These are phyloP conservation scores for Blastomyces silverae DNA, from an alignment of 2,329 filamentous ascomycete species.

Conservation along the genomic window DNA sequence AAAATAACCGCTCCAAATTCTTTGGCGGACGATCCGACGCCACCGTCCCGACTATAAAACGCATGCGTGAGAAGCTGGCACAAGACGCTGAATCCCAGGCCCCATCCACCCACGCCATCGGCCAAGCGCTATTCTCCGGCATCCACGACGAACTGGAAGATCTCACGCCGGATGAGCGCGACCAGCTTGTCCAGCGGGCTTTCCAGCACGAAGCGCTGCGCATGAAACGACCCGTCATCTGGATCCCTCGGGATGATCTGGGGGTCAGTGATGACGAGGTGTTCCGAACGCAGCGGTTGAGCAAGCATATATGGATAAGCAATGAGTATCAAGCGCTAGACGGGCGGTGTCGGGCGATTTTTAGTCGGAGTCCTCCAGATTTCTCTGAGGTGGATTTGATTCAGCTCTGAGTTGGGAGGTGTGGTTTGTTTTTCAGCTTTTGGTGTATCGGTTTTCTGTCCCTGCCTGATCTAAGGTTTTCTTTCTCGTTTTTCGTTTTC, in stretches of 20 bases:
- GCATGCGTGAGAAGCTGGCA: conserved; percentile 34
- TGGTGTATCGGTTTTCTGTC: background rate
- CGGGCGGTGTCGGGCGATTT: conserved; percentile 73
- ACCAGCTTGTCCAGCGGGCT: conserved; percentile 74
- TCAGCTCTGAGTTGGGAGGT: conserved; percentile 50
- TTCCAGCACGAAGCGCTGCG: conserved; percentile 87
- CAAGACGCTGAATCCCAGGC: conserved; percentile 64
- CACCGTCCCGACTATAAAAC: conserved; percentile 30
- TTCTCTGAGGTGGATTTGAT: conserved; percentile 85
- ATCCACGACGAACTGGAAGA: conserved; percentile 93
- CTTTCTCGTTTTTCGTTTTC: background rate
- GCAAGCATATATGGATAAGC: conserved; percentile 79
- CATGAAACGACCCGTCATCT: conserved; percentile 77
- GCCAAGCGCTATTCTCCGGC: conserved; percentile 75
- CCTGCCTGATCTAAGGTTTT: background rate
- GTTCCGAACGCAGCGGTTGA: conserved; percentile 65
- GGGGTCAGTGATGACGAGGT: conserved; percentile 92
- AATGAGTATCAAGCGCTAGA: conserved; percentile 88
- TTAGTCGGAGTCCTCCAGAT: conserved; percentile 77
- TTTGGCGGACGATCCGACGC: conserved; percentile 34
- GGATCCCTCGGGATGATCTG: conserved; percentile 86
- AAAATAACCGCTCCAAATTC: conserved; percentile 37
- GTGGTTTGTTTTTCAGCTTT: background rate
- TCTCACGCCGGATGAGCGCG: conserved; percentile 79
- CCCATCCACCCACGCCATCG: conserved; percentile 51